Conservation (phyloP, 495 filamentous ascomycete species). For the Cercophora scortea region DNA sequence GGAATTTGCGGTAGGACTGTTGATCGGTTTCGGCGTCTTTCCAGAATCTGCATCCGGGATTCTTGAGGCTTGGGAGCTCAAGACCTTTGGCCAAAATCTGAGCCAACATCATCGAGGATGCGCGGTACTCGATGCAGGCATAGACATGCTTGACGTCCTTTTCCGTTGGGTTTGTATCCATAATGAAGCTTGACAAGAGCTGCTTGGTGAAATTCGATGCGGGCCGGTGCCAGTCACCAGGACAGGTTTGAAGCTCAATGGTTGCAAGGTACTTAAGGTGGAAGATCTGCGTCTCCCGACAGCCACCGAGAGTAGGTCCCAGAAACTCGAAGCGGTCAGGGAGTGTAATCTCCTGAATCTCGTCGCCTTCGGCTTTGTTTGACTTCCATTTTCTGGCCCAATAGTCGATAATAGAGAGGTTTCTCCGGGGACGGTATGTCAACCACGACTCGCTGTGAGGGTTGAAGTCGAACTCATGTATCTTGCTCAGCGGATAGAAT, state of each 20-base stretch:
- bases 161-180: constrained; percentile 1
- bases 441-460: constrained; percentile 6
- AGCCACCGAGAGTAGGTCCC: constrained; percentile 29
- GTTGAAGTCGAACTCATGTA: constrained; percentile 7
- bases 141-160: constrained; percentile 23
- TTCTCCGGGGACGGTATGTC: constrained; percentile 5
- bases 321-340: constrained; percentile 20
- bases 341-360: background rate
- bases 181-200: constrained; percentile 10
- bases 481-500: constrained; percentile 1
- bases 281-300: constrained; percentile 21
- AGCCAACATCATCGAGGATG: constrained; percentile 22
- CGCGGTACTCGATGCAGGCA: constrained; percentile 27
- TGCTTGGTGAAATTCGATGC: constrained; percentile 11
- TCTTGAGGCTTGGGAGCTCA: constrained; percentile 14
- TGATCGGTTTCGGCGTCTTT: background rate
- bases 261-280: constrained; percentile 26
- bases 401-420: constrained; percentile 7
- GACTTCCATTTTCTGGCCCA: constrained; percentile 22
- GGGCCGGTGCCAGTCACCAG: constrained; percentile 19
- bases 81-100: constrained; percentile 21
- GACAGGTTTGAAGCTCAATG: constrained; percentile 24
- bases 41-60: constrained; percentile 17
- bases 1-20: constrained; percentile 10
- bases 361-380: background rate